Evolutionary conservation across 177 flowering plant genomes (phyloP).

Genomic region (Vitis hybrid): DNA sequence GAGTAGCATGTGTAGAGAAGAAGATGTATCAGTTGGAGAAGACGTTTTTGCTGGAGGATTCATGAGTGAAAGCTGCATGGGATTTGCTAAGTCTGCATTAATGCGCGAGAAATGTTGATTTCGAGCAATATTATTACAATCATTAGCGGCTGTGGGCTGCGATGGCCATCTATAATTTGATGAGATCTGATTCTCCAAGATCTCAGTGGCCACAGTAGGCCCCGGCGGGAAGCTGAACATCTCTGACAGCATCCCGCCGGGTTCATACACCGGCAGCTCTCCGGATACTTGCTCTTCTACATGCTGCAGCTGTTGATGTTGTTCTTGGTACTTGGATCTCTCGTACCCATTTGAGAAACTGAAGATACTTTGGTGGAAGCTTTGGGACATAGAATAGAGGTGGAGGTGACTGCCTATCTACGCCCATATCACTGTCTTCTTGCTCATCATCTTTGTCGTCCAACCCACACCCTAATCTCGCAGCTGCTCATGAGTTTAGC

Average conservation of each 20-base stretch:
- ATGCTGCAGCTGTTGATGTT: neutral
- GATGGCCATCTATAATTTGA: neutral
- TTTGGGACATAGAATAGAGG: conserved; percentile 2
- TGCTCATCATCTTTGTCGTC: neutral
- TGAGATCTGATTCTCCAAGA: neutral
- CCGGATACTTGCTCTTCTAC: neutral
- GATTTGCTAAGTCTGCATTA: too few relatives aligned
- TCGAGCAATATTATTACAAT: too few relatives aligned
- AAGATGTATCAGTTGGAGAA: too few relatives aligned
- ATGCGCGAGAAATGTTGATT: too few relatives aligned
- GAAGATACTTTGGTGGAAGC: conserved; percentile 2
- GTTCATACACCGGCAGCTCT: neutral
- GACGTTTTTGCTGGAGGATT: too few relatives aligned
- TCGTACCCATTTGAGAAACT: conserved; percentile 3
- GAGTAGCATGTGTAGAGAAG: too few relatives aligned
- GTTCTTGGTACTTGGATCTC: neutral
- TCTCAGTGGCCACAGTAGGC: neutral
- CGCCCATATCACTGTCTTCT: neutral
- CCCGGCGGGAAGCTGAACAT: conserved; percentile 2
- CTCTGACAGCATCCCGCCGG: conserved; percentile 1
- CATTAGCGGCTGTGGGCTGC: too few relatives aligned
- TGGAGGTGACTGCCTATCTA: neutral
- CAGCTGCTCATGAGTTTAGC: neutral
- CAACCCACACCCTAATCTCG: neutral
- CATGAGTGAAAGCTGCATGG: too few relatives aligned